phyloP scores from a whole-genome alignment of 2,329 filamentous ascomycete species.

The Teratosphaeria nubilosa region DNA sequence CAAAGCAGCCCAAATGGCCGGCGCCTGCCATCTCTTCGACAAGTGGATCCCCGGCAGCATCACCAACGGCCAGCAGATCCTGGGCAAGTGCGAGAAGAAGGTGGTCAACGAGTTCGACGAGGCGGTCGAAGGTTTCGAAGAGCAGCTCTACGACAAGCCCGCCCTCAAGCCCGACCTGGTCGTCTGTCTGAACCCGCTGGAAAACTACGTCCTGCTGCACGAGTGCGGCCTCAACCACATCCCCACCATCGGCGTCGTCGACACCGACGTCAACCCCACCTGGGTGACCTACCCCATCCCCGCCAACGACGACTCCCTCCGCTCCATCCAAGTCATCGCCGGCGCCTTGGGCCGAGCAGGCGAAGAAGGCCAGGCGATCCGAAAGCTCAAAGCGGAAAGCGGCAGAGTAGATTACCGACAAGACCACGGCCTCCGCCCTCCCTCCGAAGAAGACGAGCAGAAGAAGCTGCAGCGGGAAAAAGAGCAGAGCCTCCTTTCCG shows the following conservation, averaged over 20 bases:
- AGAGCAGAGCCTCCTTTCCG: conserved; percentile 1
- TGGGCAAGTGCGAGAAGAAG: conserved; percentile 58
- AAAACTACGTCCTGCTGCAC: conserved; percentile 83
- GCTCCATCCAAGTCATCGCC: conserved; percentile 69
- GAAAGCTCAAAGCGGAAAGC: conserved; percentile 51
- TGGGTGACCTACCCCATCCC: conserved; percentile 96
- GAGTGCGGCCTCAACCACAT: conserved; percentile 84
- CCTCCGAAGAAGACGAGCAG: conserved; percentile 10
- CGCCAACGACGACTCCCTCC: conserved; percentile 90
- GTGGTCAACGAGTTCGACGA: conserved; percentile 69
- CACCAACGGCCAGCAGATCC: conserved; percentile 84
- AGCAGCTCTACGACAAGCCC: conserved; percentile 51
- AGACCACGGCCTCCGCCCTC: conserved; percentile 22
- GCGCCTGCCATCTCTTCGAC: conserved; percentile 79
- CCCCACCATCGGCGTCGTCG: conserved; percentile 87
- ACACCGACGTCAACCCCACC: conserved; percentile 84
- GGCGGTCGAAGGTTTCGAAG: conserved; percentile 52
- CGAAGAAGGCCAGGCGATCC: conserved; percentile 57
- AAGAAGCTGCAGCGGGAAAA: background rate
- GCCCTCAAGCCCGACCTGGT: conserved; percentile 81
- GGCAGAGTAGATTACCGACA: conserved; percentile 52
- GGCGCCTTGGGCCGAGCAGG: conserved; percentile 80
- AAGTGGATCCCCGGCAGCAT: conserved; percentile 87
- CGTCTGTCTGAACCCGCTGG: conserved; percentile 80
- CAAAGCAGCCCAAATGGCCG: conserved; percentile 64